Conservation (phyloP, 345 rosid genomes). For the Isatis tinctoria region DNA sequence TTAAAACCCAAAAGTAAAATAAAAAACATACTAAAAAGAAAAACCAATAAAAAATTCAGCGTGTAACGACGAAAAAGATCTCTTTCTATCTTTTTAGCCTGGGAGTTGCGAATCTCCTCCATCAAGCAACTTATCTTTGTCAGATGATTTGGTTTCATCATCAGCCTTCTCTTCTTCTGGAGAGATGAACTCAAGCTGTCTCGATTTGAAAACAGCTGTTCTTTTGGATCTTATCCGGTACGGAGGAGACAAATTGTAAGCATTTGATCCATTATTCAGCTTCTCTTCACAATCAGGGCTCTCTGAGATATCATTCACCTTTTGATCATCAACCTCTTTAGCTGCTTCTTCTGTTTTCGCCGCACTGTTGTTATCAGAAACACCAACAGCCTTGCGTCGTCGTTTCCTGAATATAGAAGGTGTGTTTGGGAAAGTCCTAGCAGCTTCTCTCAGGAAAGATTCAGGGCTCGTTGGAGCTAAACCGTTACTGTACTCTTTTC, state of each 20-base stretch:
- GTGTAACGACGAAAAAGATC: not conserved
- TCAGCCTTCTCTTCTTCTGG: constrained; percentile 42
- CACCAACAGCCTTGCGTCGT: constrained; percentile 34
- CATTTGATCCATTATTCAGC: constrained; percentile 33
- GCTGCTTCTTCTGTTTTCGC: constrained; percentile 28
- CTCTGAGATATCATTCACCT: constrained; percentile 35
- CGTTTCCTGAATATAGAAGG: constrained; percentile 93
- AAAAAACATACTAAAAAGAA: not conserved
- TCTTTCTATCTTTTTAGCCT: not conserved
- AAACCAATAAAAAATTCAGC: not conserved
- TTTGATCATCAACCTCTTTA: constrained; percentile 36
- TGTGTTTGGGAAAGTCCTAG: constrained; percentile 74
- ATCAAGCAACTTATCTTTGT: constrained; percentile 12
- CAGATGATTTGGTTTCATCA: constrained; percentile 39
- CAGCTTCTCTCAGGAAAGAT: constrained; percentile 70
- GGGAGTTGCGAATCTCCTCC: constrained; percentile 2
- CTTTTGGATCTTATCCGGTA: constrained; percentile 79
- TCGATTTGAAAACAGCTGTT: constrained; percentile 72
- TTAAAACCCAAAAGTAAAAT: not conserved
- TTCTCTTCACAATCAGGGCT: constrained; percentile 39
- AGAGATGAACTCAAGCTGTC: constrained; percentile 79
- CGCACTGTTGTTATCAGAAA: constrained; percentile 26
- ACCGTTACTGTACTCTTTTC: constrained; percentile 35
- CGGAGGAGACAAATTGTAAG: constrained; percentile 84
- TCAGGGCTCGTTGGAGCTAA: constrained; percentile 59